These are phyloP conservation scores for Alternaria consortialis DNA, from an alignment of 2,329 filamentous ascomycete species.

Conservation along the genomic window DNA sequence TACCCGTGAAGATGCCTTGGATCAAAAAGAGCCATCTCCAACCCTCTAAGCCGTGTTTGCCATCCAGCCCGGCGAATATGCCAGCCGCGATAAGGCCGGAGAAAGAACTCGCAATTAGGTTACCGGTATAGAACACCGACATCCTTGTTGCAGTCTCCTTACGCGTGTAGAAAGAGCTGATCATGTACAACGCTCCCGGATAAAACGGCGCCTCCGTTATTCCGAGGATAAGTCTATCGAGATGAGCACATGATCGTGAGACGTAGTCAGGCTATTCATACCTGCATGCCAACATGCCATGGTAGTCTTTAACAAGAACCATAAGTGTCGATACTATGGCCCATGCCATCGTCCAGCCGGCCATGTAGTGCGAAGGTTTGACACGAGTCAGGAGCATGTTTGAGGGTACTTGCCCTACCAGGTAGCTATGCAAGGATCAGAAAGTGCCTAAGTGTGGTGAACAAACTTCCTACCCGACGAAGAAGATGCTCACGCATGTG, in stretches of 20 bases:
- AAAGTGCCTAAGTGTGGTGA: conserved; percentile 10
- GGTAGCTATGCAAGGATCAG: conserved; percentile 36
- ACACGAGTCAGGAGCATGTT: conserved; percentile 55
- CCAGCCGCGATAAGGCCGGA: conserved; percentile 54
- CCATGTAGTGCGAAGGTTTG: conserved; percentile 41
- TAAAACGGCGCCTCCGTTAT: conserved; percentile 27
- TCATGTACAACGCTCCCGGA: conserved; percentile 47
- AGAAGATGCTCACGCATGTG: conserved; percentile 66
- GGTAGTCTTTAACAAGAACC: conserved; percentile 28
- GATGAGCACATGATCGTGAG: neutral
- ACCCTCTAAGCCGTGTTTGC: conserved; percentile 50
- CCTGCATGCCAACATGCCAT: conserved; percentile 42
- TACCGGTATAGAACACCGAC: conserved; percentile 51
- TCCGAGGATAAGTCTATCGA: neutral
- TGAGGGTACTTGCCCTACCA: conserved; percentile 49
- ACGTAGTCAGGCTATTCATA: conserved; percentile 1
- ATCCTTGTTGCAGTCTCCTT: conserved; percentile 47
- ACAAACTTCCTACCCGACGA: conserved; percentile 53
- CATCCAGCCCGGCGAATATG: conserved; percentile 49
- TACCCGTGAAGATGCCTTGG: conserved; percentile 48
- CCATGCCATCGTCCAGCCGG: conserved; percentile 47
- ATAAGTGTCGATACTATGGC: conserved; percentile 44
- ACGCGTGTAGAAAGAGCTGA: conserved; percentile 49
- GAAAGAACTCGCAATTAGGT: conserved; percentile 52
- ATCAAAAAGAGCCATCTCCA: conserved; percentile 58